Evolutionary conservation across 2,329 filamentous ascomycete genomes (phyloP), one percentile per base, ranked within the genome.

Genomic region (Dothistroma pini): DNA sequence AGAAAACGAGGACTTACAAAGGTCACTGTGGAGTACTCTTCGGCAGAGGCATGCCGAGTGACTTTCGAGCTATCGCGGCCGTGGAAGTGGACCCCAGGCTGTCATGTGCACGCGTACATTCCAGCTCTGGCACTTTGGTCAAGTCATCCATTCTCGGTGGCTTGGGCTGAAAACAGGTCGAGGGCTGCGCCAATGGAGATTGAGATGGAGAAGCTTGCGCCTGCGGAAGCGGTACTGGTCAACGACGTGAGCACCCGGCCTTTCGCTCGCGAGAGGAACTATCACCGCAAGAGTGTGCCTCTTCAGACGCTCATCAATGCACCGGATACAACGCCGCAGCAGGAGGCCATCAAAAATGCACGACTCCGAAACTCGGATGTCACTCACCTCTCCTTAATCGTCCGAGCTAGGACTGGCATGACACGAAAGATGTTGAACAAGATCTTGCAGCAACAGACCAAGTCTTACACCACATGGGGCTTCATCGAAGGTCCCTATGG

Each of bases 401-500:
- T 91, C 71, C 85, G 89, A 65, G 87, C 86, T 44, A 83, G 89
- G 54, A 90, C 88, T 1, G 90, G 90, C 52, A 87, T 91, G 77
- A 93, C 90, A 1, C 80, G 84, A 64, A 81, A 81, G 14, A 80
- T 93, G 47, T 90, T 87, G 79, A 82, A 88, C 70, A 85, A 84
- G 69, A 89, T 89, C 4, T 79, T 84, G 52, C 80, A 81, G n/a
- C 77, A 80, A 25, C 83, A 85, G 2, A 85, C 83, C 61, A 85
- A 87, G 59, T 81, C 80, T 44, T 81, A 90, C 70, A 77, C 80
- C 22, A 88, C 88, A 7, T 84, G 77, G 38, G 89, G 88, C 65
- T 82, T 86, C 52, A 84, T 89, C 48, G 90, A 93, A 75, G 90
- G 90, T 0, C 90, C 90, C 0, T 93, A 93, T 70, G 83, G 89